Conservation (phyloP, 768 basidiomycete genomes). For the Hortiboletus flavorubellus region DNA sequence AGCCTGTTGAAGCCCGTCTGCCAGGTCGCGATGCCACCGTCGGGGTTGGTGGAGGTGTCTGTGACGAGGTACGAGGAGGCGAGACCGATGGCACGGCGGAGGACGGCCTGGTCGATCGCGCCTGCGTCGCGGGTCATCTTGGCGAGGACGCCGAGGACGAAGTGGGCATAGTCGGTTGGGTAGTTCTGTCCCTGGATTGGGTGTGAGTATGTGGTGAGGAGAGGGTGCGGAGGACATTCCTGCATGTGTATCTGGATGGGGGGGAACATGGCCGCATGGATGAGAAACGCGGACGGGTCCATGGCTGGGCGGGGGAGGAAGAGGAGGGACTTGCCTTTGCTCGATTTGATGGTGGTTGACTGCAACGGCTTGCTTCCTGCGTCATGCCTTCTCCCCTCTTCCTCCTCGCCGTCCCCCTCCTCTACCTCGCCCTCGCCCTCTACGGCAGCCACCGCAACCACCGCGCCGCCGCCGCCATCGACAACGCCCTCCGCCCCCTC, state of each 20-base stretch:
- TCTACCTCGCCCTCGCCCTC: conserved; percentile 56
- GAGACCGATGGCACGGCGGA: conserved; percentile 64
- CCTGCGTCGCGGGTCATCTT: conserved; percentile 46
- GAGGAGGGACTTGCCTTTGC: conserved; percentile 15
- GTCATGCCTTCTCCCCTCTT: conserved; percentile 14
- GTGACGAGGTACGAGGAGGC: conserved; percentile 78
- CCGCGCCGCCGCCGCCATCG: conserved; percentile 64
- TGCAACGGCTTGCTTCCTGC: not conserved
- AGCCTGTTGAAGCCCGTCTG: conserved; percentile 61
- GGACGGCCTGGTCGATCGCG: conserved; percentile 54
- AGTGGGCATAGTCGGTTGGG: conserved; percentile 58
- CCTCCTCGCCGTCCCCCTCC: conserved; percentile 49
- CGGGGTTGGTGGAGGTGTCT: conserved; percentile 62
- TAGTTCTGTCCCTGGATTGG: conserved; percentile 30
- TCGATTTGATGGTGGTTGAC: conserved; percentile 12
- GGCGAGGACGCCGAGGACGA: conserved; percentile 54
- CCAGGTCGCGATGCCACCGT: conserved; percentile 60
- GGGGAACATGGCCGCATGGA: conserved; percentile 17
- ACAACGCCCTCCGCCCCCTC: conserved; percentile 52
- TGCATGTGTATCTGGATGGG: conserved; percentile 31
- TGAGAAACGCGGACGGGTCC: conserved; percentile 23
- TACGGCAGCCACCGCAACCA: conserved; percentile 61
- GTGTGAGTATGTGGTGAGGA: not conserved
- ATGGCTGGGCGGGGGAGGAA: conserved; percentile 10
- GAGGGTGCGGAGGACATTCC: conserved; percentile 14